phyloP scores from a whole-genome alignment of 169 alveolate species.

The Sarcocystis neurona region DNA sequence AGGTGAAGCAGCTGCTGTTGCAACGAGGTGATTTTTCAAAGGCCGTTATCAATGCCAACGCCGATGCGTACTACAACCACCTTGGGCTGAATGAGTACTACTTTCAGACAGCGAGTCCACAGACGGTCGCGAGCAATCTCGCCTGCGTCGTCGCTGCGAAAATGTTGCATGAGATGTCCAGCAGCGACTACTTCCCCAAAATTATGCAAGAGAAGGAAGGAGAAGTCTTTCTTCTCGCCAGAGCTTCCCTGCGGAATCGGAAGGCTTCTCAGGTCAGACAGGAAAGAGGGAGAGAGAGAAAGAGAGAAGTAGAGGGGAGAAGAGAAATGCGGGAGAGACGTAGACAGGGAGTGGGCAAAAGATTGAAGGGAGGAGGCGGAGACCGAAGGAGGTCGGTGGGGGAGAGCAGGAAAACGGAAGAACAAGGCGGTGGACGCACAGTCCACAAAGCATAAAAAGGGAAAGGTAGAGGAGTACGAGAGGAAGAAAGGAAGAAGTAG shows the following conservation, averaged over 20 bases:
- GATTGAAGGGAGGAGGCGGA: too few species aligned
- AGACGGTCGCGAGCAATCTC: constrained; percentile 76
- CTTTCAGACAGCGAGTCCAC: constrained; percentile 78
- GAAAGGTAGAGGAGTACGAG: too few species aligned
- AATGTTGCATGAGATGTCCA: constrained; percentile 76
- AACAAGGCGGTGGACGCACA: too few species aligned
- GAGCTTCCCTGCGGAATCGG: constrained; percentile 76
- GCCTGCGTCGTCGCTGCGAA: constrained; percentile 82
- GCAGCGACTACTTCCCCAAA: constrained; percentile 78
- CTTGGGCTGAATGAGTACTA: constrained; percentile 81
- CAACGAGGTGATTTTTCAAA: constrained; percentile 45
- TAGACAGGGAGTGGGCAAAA: too few species aligned
- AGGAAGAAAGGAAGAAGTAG: too few species aligned
- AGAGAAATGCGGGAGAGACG: too few species aligned
- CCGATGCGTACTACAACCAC: constrained; percentile 78
- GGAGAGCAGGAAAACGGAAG: too few species aligned
- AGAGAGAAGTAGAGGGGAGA: too few species aligned
- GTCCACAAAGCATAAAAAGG: too few species aligned
- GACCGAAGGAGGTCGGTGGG: too few species aligned
- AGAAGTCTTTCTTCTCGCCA: constrained; percentile 73
- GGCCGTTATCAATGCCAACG: constrained; percentile 69
- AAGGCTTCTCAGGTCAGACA: constrained; percentile 63
- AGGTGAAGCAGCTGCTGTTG: constrained; percentile 33
- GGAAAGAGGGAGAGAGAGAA: too few species aligned
- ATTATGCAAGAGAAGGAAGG: constrained; percentile 77